Conservation (phyloP, 345 rosid genomes). For the Erucastrum elatum region DNA sequence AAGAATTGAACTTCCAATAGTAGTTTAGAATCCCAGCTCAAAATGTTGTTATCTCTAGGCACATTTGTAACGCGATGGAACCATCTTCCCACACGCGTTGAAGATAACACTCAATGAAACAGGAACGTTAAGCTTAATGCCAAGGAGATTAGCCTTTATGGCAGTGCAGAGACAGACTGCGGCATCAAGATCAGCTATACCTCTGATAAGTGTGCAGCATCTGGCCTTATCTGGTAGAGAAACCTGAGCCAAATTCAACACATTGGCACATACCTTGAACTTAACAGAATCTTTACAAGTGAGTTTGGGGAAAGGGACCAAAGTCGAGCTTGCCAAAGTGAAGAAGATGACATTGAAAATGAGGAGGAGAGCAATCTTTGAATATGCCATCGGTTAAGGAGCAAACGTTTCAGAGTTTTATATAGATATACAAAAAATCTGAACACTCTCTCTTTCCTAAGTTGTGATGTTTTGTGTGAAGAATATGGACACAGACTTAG, state of each 20-base stretch:
- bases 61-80: slow-evolving; percentile 9
- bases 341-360: slow-evolving; percentile 24
- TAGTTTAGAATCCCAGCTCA: background rate
- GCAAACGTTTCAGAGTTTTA: too few species aligned
- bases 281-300: slow-evolving; percentile 23
- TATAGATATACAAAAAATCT: background rate
- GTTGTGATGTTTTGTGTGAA: slow-evolving; percentile 18
- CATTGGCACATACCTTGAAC: slow-evolving; percentile 26
- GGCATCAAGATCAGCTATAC: slow-evolving; percentile 4
- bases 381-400: background rate
- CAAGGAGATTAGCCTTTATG: slow-evolving; percentile 1
- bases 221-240: slow-evolving; percentile 6
- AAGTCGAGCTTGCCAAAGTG: slow-evolving; percentile 26
- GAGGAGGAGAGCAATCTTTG: slow-evolving; percentile 17
- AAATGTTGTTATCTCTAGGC: background rate
- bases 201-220: slow-evolving; percentile 13
- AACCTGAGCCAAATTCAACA: slow-evolving; percentile 24
- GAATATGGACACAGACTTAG: background rate
- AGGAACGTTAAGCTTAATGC: background rate
- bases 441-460: slow-evolving; percentile 7
- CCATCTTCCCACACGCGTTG: background rate
- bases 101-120: background rate
- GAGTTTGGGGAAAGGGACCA: background rate
- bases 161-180: slow-evolving; percentile 16
- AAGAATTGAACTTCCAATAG: background rate